These are phyloP conservation scores for Ogataea nakhonphanomensis DNA, from an alignment of 805 yeast genomes.

Conservation along the genomic window DNA sequence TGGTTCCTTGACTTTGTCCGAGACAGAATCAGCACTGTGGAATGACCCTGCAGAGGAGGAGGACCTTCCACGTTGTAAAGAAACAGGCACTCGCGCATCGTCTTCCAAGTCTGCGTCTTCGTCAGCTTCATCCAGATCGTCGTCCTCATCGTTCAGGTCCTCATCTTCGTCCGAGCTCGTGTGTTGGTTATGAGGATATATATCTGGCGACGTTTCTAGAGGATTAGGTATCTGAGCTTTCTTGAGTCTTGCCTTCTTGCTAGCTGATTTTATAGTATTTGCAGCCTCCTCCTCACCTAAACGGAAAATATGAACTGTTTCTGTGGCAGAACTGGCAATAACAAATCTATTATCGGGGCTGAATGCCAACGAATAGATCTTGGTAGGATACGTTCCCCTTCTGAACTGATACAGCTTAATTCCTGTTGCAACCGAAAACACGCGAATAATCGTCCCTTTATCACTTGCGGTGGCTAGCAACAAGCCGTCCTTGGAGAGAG, in stretches of 20 bases:
- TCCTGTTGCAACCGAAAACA: constrained; percentile 75
- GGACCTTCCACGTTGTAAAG: constrained; percentile 19
- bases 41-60: constrained; percentile 27
- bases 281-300: constrained; percentile 49
- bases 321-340: constrained; percentile 84
- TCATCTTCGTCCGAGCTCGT: constrained; percentile 36
- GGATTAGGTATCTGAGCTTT: constrained; percentile 19
- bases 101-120: constrained; percentile 18
- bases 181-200: constrained; percentile 23
- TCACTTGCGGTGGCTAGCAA: constrained; percentile 88
- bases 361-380: constrained; percentile 76
- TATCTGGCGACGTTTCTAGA: constrained; percentile 19
- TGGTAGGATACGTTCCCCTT: constrained; percentile 87
- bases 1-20: constrained; percentile 46
- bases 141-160: constrained; percentile 27
- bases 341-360: constrained; percentile 71
- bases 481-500: constrained; percentile 73
- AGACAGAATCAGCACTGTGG: constrained; percentile 25
- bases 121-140: constrained; percentile 20
- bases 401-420: constrained; percentile 72
- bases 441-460: constrained; percentile 86
- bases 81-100: constrained; percentile 16
- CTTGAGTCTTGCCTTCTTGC: constrained; percentile 14
- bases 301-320: constrained; percentile 89
- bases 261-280: constrained; percentile 27